Evolutionary conservation across 2,329 filamentous ascomycete genomes (phyloP), one percentile per base, ranked within the genome.

Genomic region (Microsporum audouinii): DNA sequence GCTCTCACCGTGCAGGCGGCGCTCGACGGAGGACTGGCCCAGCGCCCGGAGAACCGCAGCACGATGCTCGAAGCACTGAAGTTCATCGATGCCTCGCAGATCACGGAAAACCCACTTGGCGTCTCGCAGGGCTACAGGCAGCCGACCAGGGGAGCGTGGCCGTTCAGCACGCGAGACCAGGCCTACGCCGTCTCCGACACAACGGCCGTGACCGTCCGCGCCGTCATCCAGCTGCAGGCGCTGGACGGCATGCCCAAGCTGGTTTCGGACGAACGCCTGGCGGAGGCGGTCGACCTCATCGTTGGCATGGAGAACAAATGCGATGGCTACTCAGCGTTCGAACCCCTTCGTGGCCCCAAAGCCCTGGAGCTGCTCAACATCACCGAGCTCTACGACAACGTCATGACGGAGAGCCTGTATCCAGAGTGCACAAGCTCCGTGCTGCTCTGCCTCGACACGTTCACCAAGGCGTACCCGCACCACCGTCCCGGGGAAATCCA

Each of bases 371-470:
- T 61, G n/a, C 49, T 65, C 45, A 65, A 65, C 47, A 33, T 53
- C 31, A 39, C 63, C 12, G 63, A 65, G 47, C 6, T 64, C 2
- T 65, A 57, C 38, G 64, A 61, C 6, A 45, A 56, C 23, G 33
- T 62, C 55, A 65, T 65, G 64, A 45, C 60, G 10, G 64, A 65
- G 33, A 38, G 64, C 45, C 23, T 33, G 38, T 65, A 65, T 58
- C 61, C 64, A 12, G 64, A 65, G 36, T 65, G 64, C 57, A 65
- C 62, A n/a, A 62, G 36, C 12, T 31, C 64, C n/a, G 64, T 65
- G 2, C 17, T 65, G 1, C 60, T 41, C 5, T 34, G 43, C 4
- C 57, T 65, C 31, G n/a, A 14, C 5, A 12, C 34, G 17, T 65
- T 65, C 58, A 47, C 10, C 10, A 47, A 39, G n/a, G 14, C 29